Conservation (phyloP, 2,329 filamentous ascomycete species). For the Penicillium occitanis region DNA sequence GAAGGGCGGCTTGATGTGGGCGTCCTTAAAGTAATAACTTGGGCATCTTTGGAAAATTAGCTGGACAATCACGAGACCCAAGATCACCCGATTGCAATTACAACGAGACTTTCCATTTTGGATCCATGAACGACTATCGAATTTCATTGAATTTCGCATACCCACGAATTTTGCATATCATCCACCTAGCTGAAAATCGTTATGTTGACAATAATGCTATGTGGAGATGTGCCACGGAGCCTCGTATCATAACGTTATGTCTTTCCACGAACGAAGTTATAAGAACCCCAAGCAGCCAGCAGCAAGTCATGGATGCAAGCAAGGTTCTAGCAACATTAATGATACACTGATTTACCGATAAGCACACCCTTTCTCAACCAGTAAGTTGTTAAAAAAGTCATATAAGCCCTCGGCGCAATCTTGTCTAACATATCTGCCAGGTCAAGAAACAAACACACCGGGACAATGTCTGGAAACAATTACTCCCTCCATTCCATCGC, state of each 20-base stretch:
- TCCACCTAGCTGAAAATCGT: neutral
- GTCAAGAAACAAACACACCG: conserved; percentile 6
- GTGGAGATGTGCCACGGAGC: neutral
- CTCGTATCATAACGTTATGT: neutral
- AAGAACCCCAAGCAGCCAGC: neutral
- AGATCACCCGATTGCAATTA: neutral
- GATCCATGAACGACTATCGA: neutral
- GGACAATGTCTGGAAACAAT: conserved; percentile 24
- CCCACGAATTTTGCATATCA: neutral
- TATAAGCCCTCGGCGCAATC: neutral
- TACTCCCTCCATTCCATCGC: conserved; percentile 35
- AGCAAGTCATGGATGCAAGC: neutral
- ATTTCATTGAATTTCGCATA: neutral
- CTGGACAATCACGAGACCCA: too few species aligned
- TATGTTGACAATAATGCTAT: neutral
- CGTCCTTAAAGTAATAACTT: too few species aligned
- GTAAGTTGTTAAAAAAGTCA: neutral
- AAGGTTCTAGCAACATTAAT: neutral
- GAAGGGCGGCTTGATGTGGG: too few species aligned
- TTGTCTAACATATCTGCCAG: neutral
- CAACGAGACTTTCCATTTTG: neutral
- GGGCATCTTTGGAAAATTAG: too few species aligned
- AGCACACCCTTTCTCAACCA: neutral
- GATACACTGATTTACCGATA: neutral
- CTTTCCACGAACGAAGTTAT: neutral